Evolutionary conservation across 805 yeast genomes (phyloP).

Genomic region (Candida jianshihensis): DNA sequence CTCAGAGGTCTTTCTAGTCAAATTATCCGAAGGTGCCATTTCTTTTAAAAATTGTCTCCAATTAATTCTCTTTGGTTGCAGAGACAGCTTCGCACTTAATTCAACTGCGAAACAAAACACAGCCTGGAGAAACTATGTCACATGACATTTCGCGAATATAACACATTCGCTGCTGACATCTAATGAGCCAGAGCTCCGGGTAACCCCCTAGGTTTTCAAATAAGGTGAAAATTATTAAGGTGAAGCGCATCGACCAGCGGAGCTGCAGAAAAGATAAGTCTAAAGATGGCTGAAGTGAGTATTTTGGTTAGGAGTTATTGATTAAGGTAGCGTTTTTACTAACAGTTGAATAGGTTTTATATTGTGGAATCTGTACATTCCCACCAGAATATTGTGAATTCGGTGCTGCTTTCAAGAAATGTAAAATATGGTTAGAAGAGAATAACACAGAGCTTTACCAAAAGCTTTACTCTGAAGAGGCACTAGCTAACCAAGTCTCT

Average conservation of each 20-base stretch:
- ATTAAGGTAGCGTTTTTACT: no score
- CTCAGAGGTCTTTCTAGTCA: no score
- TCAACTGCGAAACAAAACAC: no score
- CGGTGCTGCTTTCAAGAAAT: constrained; percentile 71
- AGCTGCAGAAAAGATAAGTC: neutral
- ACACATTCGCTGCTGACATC: no score
- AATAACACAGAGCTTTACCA: constrained; percentile 50
- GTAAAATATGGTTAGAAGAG: constrained; percentile 75
- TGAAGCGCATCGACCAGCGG: neutral
- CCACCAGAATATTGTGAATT: constrained; percentile 95
- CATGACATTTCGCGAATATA: no score
- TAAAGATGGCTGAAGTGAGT: neutral
- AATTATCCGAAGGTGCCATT: no score
- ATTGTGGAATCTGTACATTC: constrained; percentile 74
- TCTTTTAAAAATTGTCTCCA: no score
- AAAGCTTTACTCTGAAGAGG: constrained; percentile 54
- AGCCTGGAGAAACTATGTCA: no score
- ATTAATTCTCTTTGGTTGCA: no score
- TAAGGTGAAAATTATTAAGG: neutral
- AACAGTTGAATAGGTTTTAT: constrained; percentile 33
- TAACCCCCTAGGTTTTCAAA: neutral
- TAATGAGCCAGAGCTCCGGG: neutral
- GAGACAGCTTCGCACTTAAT: no score
- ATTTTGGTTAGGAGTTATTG: neutral
- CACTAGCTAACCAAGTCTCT: constrained; percentile 48